These are phyloP conservation scores for Colletotrichum liaoningense DNA, from an alignment of 2,329 filamentous ascomycete species.

Conservation along the genomic window DNA sequence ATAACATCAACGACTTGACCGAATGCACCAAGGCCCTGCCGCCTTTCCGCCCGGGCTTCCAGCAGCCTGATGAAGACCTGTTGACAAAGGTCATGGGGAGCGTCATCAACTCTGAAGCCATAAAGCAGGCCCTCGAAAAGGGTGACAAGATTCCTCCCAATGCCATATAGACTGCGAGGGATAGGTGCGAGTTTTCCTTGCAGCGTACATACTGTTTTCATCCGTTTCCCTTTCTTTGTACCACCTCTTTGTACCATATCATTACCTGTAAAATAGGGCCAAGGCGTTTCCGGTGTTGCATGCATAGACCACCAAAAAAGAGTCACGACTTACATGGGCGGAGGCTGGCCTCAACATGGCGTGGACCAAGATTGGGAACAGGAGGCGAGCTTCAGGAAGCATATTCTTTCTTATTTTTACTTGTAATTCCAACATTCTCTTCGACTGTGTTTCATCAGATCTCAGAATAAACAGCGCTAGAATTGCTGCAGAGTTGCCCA, in stretches of 20 bases:
- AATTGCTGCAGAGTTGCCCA: background rate
- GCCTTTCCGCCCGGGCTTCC: conserved; percentile 38
- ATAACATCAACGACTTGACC: conserved; percentile 65
- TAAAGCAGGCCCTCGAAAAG: conserved; percentile 24
- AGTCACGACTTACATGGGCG: conserved; percentile 12
- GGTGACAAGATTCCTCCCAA: conserved; percentile 34
- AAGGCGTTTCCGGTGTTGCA: background rate
- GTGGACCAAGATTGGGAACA: background rate
- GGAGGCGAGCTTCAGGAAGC: background rate
- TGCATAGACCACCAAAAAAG: background rate
- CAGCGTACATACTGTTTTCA: background rate
- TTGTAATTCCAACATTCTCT: background rate
- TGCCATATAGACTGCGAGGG: background rate
- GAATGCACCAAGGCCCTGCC: conserved; percentile 67
- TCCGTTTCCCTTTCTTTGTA: background rate
- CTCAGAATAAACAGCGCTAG: background rate
- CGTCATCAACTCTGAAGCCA: conserved; percentile 12
- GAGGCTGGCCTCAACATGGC: conserved; percentile 33
- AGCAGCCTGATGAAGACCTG: conserved; percentile 24
- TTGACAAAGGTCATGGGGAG: conserved; percentile 19
- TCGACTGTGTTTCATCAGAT: background rate
- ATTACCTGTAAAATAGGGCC: conserved; percentile 2
- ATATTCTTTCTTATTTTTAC: background rate
- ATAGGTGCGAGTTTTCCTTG: background rate
- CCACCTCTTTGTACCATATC: background rate